Evolutionary conservation across 2,329 filamentous ascomycete genomes (phyloP).

Genomic region (Leptographium radiaticola): DNA sequence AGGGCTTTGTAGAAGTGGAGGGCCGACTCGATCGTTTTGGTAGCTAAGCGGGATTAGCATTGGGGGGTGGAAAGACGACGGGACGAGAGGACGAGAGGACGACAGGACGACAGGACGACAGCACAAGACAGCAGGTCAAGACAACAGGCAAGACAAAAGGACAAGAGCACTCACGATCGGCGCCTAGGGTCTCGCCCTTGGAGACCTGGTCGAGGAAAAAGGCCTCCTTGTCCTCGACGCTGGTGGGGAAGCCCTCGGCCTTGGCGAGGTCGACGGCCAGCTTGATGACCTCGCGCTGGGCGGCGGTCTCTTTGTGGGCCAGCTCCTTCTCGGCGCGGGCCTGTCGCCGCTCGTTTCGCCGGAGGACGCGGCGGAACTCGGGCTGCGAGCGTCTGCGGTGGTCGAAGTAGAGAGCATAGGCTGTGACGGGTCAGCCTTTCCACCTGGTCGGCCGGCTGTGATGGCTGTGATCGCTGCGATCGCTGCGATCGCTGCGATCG

Average conservation of each 20-base stretch:
- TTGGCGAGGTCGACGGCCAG: slow-evolving; percentile 66
- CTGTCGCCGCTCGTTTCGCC: slow-evolving; percentile 63
- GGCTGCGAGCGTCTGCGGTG: slow-evolving; percentile 49
- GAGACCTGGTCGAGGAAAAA: slow-evolving; percentile 97
- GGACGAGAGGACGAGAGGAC: background rate
- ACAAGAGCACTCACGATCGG: slow-evolving; percentile 54
- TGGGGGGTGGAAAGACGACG: too few relatives aligned
- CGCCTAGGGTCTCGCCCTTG: slow-evolving; percentile 68
- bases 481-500: too few relatives aligned
- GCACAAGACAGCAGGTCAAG: too few relatives aligned
- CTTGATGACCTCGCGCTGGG: slow-evolving; percentile 64
- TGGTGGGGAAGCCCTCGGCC: slow-evolving; percentile 80
- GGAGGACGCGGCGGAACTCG: slow-evolving; percentile 54
- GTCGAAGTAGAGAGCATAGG: slow-evolving; percentile 58
- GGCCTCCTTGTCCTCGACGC: slow-evolving; percentile 83
- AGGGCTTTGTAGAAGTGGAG: slow-evolving; percentile 96
- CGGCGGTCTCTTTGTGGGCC: slow-evolving; percentile 49
- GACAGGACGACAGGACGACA: background rate
- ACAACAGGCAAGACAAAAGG: background rate
- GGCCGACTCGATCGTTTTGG: slow-evolving; percentile 67
- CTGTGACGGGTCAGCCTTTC: slow-evolving; percentile 22
- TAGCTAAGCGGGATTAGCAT: slow-evolving; percentile 30
- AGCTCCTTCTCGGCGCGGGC: slow-evolving; percentile 60
- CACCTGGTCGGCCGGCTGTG: background rate
- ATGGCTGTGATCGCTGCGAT: too few relatives aligned